These are phyloP conservation scores for Tieghemostelium lacteum DNA, from an alignment of 78 protist genomes.

Conservation along the genomic window DNA sequence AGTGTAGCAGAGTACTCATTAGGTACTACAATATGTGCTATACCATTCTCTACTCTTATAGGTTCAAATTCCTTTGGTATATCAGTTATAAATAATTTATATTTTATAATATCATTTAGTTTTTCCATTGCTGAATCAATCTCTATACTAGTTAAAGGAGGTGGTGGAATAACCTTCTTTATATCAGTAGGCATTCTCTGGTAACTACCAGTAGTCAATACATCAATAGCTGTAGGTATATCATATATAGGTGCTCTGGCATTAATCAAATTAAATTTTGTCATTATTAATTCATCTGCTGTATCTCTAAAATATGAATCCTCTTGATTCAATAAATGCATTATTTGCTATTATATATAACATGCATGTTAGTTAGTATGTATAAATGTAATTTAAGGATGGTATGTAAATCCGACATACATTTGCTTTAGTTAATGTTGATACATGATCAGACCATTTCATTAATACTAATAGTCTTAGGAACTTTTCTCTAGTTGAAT, in stretches of 20 bases:
- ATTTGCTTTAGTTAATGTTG: conserved; percentile 55
- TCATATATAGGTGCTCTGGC: conserved; percentile 69
- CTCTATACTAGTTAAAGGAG: background rate
- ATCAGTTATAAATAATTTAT: conserved; percentile 30
- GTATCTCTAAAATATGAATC: conserved; percentile 63
- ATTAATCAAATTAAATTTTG: conserved; percentile 35
- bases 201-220: conserved; percentile 32
- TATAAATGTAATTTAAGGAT: background rate
- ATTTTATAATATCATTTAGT: conserved; percentile 35
- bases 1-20: conserved; percentile 28
- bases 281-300: conserved; percentile 34
- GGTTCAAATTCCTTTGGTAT: conserved; percentile 71
- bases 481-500: conserved; percentile 47
- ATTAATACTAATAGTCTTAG: conserved; percentile 33
- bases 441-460: conserved; percentile 61
- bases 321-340: conserved; percentile 9
- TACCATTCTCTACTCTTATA: conserved; percentile 29
- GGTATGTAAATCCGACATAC: conserved; percentile 1
- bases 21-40: conserved; percentile 23
- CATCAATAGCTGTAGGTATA: conserved; percentile 63
- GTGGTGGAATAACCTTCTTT: conserved; percentile 42
- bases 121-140: conserved; percentile 6
- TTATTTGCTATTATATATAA: conserved; percentile 24
- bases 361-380: background rate
- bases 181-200: conserved; percentile 69